phyloP scores from a whole-genome alignment of 192 early-diverging fungal species.

The Gaertneriomyces semiglobifer region DNA sequence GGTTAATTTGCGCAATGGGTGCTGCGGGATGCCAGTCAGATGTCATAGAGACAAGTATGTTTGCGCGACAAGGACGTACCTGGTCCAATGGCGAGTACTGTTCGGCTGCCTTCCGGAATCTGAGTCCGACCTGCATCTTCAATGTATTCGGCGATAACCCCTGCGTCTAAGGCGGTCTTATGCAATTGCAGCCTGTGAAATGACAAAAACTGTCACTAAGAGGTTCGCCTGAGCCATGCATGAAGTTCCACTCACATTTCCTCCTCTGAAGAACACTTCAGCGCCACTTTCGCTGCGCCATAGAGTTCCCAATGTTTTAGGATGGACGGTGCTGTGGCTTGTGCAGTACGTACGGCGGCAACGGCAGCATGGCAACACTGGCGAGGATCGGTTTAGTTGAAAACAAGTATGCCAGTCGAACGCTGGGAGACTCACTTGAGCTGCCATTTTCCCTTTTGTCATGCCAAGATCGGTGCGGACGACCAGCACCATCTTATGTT shows the following conservation, averaged over 20 bases:
- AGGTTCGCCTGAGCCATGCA: neutral
- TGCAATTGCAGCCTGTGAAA: conserved; percentile 61
- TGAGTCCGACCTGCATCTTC: conserved; percentile 91
- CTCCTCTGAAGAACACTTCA: conserved; percentile 73
- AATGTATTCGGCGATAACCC: conserved; percentile 71
- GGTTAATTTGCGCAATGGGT: conserved; percentile 42
- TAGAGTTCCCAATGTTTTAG: conserved; percentile 67
- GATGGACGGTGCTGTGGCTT: conserved; percentile 11
- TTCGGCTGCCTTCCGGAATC: conserved; percentile 85
- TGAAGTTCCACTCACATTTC: conserved; percentile 59
- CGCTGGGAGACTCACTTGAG: conserved; percentile 54
- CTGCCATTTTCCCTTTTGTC: conserved; percentile 92
- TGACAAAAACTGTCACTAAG: neutral
- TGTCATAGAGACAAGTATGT: too few species aligned
- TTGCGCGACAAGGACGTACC: conserved; percentile 40
- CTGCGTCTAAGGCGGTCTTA: conserved; percentile 51
- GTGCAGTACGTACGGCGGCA: conserved; percentile 49
- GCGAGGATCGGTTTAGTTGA: neutral
- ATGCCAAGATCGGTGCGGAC: conserved; percentile 88
- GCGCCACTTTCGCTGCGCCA: conserved; percentile 82
- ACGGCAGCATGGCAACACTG: conserved; percentile 89
- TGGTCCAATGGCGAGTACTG: conserved; percentile 92
- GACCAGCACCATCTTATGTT: conserved; percentile 66
- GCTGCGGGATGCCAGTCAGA: neutral
- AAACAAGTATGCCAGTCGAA: neutral